Evolutionary conservation across 2,329 filamentous ascomycete species (phyloP).

Genomic region (Colletotrichum salicis): DNA sequence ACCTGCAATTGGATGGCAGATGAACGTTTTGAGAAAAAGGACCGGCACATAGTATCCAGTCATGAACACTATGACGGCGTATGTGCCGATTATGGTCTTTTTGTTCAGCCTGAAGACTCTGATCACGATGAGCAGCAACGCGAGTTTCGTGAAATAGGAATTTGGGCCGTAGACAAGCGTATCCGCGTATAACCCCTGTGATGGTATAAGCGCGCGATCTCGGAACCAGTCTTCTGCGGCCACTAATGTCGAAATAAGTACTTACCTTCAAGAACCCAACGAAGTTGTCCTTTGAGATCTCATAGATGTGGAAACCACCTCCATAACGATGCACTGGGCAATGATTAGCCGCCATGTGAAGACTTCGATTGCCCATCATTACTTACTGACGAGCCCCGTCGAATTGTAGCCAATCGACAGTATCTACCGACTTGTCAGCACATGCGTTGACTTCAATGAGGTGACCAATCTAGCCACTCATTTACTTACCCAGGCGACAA

Average conservation of each 20-base stretch:
- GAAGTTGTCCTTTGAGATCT: slow-evolving; percentile 44
- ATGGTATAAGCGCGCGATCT: background rate
- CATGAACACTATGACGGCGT: slow-evolving; percentile 50
- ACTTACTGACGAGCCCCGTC: slow-evolving; percentile 39
- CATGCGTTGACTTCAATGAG: background rate
- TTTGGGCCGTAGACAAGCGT: slow-evolving; percentile 58
- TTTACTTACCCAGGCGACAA: slow-evolving; percentile 23
- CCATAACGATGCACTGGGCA: slow-evolving; percentile 43
- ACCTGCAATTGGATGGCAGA: slow-evolving; percentile 52
- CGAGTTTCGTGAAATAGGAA: slow-evolving; percentile 52
- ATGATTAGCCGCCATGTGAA: background rate
- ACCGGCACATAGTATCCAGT: slow-evolving; percentile 45
- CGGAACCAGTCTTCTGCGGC: too few relatives aligned
- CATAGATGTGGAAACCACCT: slow-evolving; percentile 48
- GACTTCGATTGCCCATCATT: rapidly evolving
- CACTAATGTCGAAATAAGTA: background rate
- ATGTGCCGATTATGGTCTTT: slow-evolving; percentile 51
- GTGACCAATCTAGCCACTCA: rapidly evolving
- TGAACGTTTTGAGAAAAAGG: slow-evolving; percentile 50
- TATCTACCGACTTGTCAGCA: slow-evolving; percentile 35
- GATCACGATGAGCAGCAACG: slow-evolving; percentile 54
- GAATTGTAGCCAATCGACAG: slow-evolving; percentile 44
- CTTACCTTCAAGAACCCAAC: slow-evolving; percentile 49
- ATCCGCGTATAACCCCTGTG: slow-evolving; percentile 47
- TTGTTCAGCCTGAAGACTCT: slow-evolving; percentile 54